Base-by-base conservation (phyloP, 2,329 filamentous ascomycete species). In the Aspergillus thermomutatus region DNA sequence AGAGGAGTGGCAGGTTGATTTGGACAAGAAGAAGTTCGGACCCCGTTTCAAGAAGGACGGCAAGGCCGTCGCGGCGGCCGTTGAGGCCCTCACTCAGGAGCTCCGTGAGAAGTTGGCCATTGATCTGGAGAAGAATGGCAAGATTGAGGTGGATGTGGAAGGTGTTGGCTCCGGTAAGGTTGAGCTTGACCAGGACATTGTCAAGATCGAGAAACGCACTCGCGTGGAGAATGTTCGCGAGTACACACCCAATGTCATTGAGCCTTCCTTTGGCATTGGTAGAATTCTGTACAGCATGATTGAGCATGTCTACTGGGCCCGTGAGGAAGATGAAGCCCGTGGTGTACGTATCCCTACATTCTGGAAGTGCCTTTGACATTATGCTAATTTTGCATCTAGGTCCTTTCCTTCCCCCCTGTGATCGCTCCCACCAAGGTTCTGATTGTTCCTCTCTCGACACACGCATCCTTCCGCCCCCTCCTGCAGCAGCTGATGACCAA, bases 251-350 rank as follows among this genome's bases (percentile, higher is more conserved):
- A 97, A 97, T 71, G 92, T 96, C 49, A 95, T 97, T 66, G 94
- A 99, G 79, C 94, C 93, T 1, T 97, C 93, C 0, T 99, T 97
- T 69, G 93, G 93, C 81, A 96, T 97, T 69, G 94, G 93, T 58
- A 87, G 93, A 67, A 97, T 97, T 61, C 80, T 97, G 57, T 97
- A 96, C 80, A 87, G 89, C 59, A 80, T 99, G 68, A 89, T 96
- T 71, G 94, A 99, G 80, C 94, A 99, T 78, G 87, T 85, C 73
- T 99, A 92, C 84, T 99, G 94, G 93, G 91, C 87, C 53, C 89
- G 94, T 62, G 87, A 87, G 64, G 87, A 84, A 61, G 90, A 93
- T 64, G 92, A 94, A 74, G 88, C 91, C 53, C 90, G 92, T 72
- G 89, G 89, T 76, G 91, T 93, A 87, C 83, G 89, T 86, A 52